Evolutionary conservation across 768 basidiomycete species (phyloP).

Genomic region (Kwoniella sp.): DNA sequence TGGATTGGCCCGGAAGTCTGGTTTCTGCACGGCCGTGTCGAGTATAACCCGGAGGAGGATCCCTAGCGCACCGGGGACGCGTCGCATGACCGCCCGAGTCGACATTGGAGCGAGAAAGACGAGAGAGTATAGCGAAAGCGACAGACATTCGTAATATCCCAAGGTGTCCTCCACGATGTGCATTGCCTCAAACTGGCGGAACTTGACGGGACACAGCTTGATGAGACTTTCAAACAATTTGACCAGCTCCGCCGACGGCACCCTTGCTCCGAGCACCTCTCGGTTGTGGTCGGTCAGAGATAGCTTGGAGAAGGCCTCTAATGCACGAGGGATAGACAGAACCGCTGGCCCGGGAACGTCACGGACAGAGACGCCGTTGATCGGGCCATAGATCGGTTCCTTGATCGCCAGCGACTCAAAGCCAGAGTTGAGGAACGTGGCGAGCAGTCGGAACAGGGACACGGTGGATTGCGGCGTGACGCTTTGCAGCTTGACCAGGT

Average conservation of each 20-base stretch:
- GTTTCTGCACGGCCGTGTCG: constrained; percentile 11
- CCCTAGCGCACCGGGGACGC: constrained; percentile 63
- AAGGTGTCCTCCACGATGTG: constrained; percentile 61
- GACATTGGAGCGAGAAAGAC: constrained; percentile 74
- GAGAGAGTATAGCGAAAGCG: constrained; percentile 80
- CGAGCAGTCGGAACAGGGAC: constrained; percentile 63
- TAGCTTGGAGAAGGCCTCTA: constrained; percentile 78
- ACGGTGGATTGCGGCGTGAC: constrained; percentile 52
- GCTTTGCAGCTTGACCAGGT: constrained; percentile 53
- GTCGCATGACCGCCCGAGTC: constrained; percentile 67
- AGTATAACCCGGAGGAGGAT: constrained; percentile 56
- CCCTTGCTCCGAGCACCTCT: constrained; percentile 59
- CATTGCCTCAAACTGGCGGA: constrained; percentile 61
- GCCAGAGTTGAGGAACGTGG: constrained; percentile 72
- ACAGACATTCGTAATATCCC: constrained; percentile 69
- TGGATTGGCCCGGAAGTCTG: constrained; percentile 25
- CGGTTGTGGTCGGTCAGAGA: constrained; percentile 75
- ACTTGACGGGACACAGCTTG: constrained; percentile 74
- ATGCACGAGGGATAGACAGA: constrained; percentile 54
- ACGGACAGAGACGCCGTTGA: constrained; percentile 41
- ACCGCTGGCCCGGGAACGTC: constrained; percentile 60
- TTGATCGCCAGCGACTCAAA: constrained; percentile 51
- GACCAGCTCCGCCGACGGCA: constrained; percentile 61
- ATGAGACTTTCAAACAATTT: constrained; percentile 66
- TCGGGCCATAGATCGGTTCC: constrained; percentile 24